Evolutionary conservation across 2,329 filamentous ascomycete species (phyloP).

Genomic region (Penicillium sclerotigenum): DNA sequence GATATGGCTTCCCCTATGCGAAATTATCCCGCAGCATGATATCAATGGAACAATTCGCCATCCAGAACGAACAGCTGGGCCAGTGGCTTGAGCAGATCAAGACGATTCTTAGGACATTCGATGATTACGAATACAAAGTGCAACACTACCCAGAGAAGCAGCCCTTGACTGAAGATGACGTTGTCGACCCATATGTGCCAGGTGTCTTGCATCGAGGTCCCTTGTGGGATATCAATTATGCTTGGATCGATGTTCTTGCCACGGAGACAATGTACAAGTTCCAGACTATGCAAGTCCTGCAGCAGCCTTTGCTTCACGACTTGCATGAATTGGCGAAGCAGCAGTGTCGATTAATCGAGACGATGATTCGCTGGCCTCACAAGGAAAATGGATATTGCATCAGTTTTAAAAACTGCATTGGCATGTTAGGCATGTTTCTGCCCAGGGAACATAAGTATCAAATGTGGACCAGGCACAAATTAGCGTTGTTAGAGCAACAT

Average conservation of each 20-base stretch:
- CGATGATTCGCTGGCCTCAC: slow-evolving; percentile 68
- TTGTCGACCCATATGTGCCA: slow-evolving; percentile 70
- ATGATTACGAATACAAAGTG: slow-evolving; percentile 61
- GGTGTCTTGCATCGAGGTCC: slow-evolving; percentile 68
- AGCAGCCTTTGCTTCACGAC: slow-evolving; percentile 52
- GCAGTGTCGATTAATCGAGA: slow-evolving; percentile 75
- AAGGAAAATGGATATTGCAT: slow-evolving; percentile 69
- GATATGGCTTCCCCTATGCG: slow-evolving; percentile 79
- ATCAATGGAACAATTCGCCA: slow-evolving; percentile 60
- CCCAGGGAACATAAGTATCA: slow-evolving; percentile 69
- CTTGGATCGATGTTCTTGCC: slow-evolving; percentile 73
- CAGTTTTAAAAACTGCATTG: slow-evolving; percentile 70
- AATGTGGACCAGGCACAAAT: slow-evolving; percentile 75
- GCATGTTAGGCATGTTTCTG: slow-evolving; percentile 75
- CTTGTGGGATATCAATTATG: slow-evolving; percentile 70
- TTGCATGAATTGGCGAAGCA: slow-evolving; percentile 62
- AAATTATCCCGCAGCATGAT: slow-evolving; percentile 64
- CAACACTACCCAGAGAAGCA: slow-evolving; percentile 58
- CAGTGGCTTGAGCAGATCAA: slow-evolving; percentile 42
- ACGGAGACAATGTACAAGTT: slow-evolving; percentile 77
- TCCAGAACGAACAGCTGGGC: slow-evolving; percentile 57
- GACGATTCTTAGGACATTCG: slow-evolving; percentile 60
- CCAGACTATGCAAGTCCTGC: slow-evolving; percentile 61
- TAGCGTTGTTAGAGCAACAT: slow-evolving; percentile 71
- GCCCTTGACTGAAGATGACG: slow-evolving; percentile 58